Percentiles rank a stretch among this genome's conserved stretches.
Evolutionary conservation across 805 yeast genomes (phyloP).

Genomic region (Yamadazyma sp.): DNA sequence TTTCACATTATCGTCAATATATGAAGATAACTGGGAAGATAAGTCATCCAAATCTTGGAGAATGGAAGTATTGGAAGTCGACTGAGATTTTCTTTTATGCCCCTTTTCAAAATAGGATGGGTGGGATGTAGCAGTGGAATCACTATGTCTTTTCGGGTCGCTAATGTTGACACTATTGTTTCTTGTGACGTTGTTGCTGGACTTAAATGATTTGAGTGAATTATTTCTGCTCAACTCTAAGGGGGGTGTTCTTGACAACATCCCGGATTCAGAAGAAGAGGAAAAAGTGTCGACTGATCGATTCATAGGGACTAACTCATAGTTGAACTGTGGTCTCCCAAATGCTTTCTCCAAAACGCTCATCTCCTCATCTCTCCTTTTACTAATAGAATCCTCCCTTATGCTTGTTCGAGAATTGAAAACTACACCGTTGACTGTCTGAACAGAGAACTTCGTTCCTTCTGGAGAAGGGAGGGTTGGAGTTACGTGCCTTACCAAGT

Average conservation of each 20-base stretch:
- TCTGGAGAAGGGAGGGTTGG: conserved; percentile 5
- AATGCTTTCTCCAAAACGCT: conserved; percentile 11
- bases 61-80: conserved; percentile 28
- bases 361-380: conserved; percentile 12
- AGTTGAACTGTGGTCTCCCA: conserved; percentile 13
- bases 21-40: conserved; percentile 26
- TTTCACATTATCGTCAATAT: conserved; percentile 14
- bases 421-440: not conserved
- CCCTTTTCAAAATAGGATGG: conserved; percentile 9
- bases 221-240: conserved; percentile 14
- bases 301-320: conserved; percentile 30
- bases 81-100: conserved; percentile 20
- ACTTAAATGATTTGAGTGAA: conserved; percentile 12
- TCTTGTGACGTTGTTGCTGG: conserved; percentile 1
- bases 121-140: conserved; percentile 8
- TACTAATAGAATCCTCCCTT: conserved; percentile 5
- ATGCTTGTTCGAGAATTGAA: not conserved
- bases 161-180: not conserved
- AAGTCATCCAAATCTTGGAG: conserved; percentile 29
- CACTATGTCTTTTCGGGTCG: conserved; percentile 13
- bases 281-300: conserved; percentile 34
- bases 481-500: conserved; percentile 12
- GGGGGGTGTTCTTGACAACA: conserved; percentile 14
- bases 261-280: conserved; percentile 20
- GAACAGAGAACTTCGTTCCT: conserved; percentile 1